Evolutionary conservation across 345 rosid species (phyloP).

Genomic region (Salix brachista): DNA sequence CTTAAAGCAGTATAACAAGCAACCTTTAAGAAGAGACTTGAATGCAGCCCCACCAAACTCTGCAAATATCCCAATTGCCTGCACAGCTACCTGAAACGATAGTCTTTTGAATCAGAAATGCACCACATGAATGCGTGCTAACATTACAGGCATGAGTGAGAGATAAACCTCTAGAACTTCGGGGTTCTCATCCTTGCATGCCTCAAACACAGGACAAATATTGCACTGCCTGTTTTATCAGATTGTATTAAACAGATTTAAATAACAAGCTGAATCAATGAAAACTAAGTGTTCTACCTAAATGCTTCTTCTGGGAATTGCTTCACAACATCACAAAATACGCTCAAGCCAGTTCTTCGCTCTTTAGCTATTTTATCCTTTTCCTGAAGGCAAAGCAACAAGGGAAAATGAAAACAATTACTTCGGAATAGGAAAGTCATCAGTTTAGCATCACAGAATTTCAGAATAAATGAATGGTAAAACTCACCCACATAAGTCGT

Average conservation of each 20-base stretch:
- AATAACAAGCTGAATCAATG: neutral
- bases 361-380: neutral
- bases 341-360: constrained; percentile 7
- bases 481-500: constrained; percentile 14
- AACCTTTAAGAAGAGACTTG: constrained; percentile 1
- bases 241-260: neutral
- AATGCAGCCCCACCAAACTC: constrained; percentile 16
- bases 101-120: neutral
- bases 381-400: neutral
- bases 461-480: neutral
- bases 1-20: neutral
- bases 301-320: constrained; percentile 7
- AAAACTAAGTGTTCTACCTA: neutral
- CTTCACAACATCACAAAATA: constrained; percentile 1
- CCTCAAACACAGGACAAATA: neutral
- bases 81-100: neutral
- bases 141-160: neutral
- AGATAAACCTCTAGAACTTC: constrained; percentile 5
- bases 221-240: constrained; percentile 1
- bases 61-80: constrained; percentile 3
- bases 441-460: neutral
- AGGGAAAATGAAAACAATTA: neutral
- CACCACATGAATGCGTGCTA: neutral
- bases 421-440: neutral
- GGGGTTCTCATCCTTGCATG: constrained; percentile 2